phyloP scores from a whole-genome alignment of 495 filamentous ascomycete species.

The Evansstolkia leycettana region DNA sequence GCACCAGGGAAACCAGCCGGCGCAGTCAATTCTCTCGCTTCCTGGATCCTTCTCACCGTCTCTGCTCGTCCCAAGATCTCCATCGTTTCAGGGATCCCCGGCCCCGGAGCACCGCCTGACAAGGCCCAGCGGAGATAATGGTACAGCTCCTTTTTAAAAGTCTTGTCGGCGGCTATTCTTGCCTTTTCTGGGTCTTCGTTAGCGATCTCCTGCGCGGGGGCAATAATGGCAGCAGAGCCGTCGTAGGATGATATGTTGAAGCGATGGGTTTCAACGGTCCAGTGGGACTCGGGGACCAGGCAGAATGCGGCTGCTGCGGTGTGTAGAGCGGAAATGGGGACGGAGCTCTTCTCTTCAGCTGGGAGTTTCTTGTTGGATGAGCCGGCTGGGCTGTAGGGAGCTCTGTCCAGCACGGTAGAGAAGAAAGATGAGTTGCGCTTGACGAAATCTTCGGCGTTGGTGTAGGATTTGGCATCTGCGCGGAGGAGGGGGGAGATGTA shows the following conservation, averaged over 20 bases:
- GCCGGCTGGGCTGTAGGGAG: slow-evolving; percentile 16
- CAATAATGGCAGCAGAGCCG: slow-evolving; percentile 12
- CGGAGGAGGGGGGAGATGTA: slow-evolving; percentile 41
- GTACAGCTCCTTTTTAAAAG: slow-evolving; percentile 34
- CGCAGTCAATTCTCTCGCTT: slow-evolving; percentile 26
- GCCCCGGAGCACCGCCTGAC: slow-evolving; percentile 43
- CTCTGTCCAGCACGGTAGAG: slow-evolving; percentile 25
- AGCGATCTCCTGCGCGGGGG: slow-evolving; percentile 1
- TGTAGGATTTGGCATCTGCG: slow-evolving; percentile 51
- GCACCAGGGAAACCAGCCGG: slow-evolving; percentile 8
- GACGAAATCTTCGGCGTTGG: slow-evolving; percentile 43
- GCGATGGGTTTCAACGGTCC: slow-evolving; percentile 24
- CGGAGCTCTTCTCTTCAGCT: slow-evolving; percentile 1
- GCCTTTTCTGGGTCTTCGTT: slow-evolving; percentile 5
- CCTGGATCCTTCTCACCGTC: slow-evolving; percentile 39
- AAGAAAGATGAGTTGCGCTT: slow-evolving; percentile 53
- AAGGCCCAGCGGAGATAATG: slow-evolving; percentile 59
- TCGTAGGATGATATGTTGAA: slow-evolving; percentile 28
- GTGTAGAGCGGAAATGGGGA: slow-evolving; percentile 26
- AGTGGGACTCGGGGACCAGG: slow-evolving; percentile 26
- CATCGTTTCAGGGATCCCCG: slow-evolving; percentile 46
- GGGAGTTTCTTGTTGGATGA: slow-evolving; percentile 4
- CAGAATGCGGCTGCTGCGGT: slow-evolving; percentile 23
- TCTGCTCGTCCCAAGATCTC: slow-evolving; percentile 49
- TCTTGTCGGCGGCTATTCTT: slow-evolving; percentile 14